phyloP scores from a whole-genome alignment of 2,329 filamentous ascomycete species.

The Sarocladium oryzae region DNA sequence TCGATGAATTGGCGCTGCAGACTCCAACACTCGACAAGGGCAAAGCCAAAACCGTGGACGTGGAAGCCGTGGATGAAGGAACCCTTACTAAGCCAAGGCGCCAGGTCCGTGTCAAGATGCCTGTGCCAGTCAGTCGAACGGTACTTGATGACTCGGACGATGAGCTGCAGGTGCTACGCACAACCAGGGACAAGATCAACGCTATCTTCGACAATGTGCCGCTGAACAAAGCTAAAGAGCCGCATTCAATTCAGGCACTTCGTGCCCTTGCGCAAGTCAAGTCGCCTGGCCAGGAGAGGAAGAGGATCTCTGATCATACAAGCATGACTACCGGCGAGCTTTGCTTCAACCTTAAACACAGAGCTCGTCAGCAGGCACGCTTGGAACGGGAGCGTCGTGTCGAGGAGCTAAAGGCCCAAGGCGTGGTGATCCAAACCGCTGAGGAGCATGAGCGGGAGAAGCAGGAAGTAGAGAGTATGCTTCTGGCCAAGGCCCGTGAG shows the following conservation, averaged over 20 bases:
- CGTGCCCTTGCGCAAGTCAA: constrained; percentile 67
- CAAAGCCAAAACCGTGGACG: constrained; percentile 47
- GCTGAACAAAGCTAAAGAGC: constrained; percentile 54
- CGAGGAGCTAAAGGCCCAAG: constrained; percentile 69
- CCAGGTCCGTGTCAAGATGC: constrained; percentile 45
- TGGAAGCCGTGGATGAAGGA: constrained; percentile 16
- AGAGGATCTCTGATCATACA: constrained; percentile 36
- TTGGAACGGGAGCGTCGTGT: constrained; percentile 71
- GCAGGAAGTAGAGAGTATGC: constrained; percentile 76
- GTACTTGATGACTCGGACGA: constrained; percentile 43
- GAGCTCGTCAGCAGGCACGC: constrained; percentile 74
- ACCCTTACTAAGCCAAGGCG: constrained; percentile 31
- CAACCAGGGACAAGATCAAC: constrained; percentile 45
- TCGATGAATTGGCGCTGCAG: constrained; percentile 28
- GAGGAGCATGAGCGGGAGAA: constrained; percentile 82
- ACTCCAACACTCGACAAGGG: constrained; percentile 43
- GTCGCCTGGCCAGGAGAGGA: constrained; percentile 51
- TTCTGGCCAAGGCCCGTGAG: constrained; percentile 69
- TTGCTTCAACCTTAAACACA: constrained; percentile 59
- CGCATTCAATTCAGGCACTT: constrained; percentile 59
- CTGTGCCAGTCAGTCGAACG: constrained; percentile 30
- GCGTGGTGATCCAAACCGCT: constrained; percentile 72
- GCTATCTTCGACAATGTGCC: constrained; percentile 67
- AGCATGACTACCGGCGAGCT: constrained; percentile 66
- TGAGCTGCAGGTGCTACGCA: constrained; percentile 56